phyloP scores from a whole-genome alignment of 2,329 filamentous ascomycete genomes.

The Magnaporthiopsis incrustans region DNA sequence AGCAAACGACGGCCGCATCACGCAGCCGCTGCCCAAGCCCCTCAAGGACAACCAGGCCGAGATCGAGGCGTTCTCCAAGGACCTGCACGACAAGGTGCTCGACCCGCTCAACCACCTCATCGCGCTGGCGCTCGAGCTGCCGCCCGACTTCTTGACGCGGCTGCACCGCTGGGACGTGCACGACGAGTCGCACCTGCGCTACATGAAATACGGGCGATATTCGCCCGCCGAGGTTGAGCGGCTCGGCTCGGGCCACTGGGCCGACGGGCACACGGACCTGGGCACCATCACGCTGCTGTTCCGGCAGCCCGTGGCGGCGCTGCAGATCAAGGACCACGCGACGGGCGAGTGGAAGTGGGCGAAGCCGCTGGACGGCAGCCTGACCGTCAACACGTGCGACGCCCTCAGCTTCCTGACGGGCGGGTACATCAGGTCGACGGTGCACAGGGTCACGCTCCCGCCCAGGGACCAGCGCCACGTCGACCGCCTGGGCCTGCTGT shows the following conservation, averaged over 20 bases:
- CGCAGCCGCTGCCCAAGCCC: constrained; percentile 29
- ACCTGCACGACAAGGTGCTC: constrained; percentile 23
- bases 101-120: constrained; percentile 26
- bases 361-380: constrained; percentile 31
- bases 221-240: constrained; percentile 33
- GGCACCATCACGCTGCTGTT: constrained; percentile 46
- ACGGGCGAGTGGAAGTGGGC: constrained; percentile 37
- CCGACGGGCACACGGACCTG: constrained; percentile 42
- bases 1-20: constrained; percentile 20
- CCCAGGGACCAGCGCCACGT: constrained; percentile 34
- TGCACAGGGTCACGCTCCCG: constrained; percentile 26
- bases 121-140: constrained; percentile 46
- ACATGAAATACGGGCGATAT: constrained; percentile 49
- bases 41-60: constrained; percentile 41
- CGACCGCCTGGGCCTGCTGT: constrained; percentile 40
- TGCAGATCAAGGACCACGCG: constrained; percentile 36
- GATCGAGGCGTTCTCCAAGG: constrained; percentile 42
- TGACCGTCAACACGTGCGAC: constrained; percentile 40
- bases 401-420: constrained; percentile 35
- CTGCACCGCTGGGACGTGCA: constrained; percentile 45
- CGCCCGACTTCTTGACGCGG: constrained; percentile 44
- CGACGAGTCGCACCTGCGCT: constrained; percentile 49
- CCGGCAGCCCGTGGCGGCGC: constrained; percentile 43
- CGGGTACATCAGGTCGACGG: constrained; percentile 28
- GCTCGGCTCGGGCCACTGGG: constrained; percentile 25